Base-by-base conservation (phyloP, 345 rosid genomes). In the Pistacia integerrima region DNA sequence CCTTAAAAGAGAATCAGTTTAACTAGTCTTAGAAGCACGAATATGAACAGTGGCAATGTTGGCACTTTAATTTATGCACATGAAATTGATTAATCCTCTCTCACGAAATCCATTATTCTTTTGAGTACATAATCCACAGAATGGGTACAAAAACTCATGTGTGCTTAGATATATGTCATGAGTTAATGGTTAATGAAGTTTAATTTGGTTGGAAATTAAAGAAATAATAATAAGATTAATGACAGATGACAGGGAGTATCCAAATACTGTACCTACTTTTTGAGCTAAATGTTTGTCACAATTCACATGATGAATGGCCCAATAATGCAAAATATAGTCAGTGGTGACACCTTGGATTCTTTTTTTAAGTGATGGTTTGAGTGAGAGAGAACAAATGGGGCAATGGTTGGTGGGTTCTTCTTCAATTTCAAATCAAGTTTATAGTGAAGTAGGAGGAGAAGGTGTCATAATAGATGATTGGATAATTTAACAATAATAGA, bases 301-400 rank as follows among this genome's bases (percentile, higher is more conserved):
- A 63, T 66, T 63, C 73, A 41, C 44, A 41, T 41, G 44, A 0
- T 41, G 17, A 41, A 59, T 67, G 76, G 59, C 70, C 64, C 41
- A 35, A 66, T 63, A 22, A 71, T 54, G 76, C 52, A 56, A 52
- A 14, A 52, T n/a, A 25, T 49, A 5, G 16, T 13, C 22, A 8
- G 64, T 8, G 77, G 54, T 22, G 52, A 51, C 64, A 35, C 76
- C 38, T 80, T 56, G 82, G 81, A 74, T 75, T 69, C 81, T 36
- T 49, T 55, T 66, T 60, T 44, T 52, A 3, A 0, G 13, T 44
- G 44, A 4, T 13, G 20, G 0, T 33, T 70, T 36, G 56, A 52
- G 70, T 35, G 41, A 65, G 49, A 76, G 25, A 25, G 25, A 25
- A 17, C 8, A 25, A 65, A 59, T 25, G 64, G 52, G 77, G 33